Base-by-base conservation (phyloP, 2,329 filamentous ascomycete species). In the Cordyceps tenuipes region DNA sequence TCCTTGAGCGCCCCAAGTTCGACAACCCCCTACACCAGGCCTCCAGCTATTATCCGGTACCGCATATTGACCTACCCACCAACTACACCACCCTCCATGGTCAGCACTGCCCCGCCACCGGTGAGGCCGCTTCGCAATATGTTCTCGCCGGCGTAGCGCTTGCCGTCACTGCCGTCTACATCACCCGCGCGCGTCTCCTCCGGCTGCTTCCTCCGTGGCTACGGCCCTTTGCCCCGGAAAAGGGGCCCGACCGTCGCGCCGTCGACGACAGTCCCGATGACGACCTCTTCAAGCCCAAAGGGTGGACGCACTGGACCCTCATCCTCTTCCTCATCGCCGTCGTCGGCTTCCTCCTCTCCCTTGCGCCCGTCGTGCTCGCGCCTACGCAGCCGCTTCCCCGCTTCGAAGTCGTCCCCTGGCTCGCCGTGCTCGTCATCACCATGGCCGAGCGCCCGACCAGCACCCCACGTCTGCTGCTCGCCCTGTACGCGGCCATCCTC, bases 181-280 rank as follows among this genome's bases (percentile, higher is more conserved):
- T 72, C 26, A 60, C 54, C 60, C 67, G 63, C 8, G 57, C 64
- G 4, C 66, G 63, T 3, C 59, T 75, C 6, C 62, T 66, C 2
- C 67, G 68, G 3, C 62, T 63, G 3, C 67, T 73, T 1, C 77
- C 78, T 0, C 68, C 66, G 48, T 80, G 77, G 76, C 66, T 73
- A 15, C 71, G 69, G 10, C 73, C 74, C 1, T 80, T 80, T 61
- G 77, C 78, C 3, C 67, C 70, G 9, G 77, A 80, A 63, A 62
- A 72, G 21, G 64, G 51, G 0, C 64, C 66, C 1, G 63, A 60
- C 1, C 23, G 23, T 4, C 23, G n/a, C 56, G 17, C 31, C 26
- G 41, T 12, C n/a, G 19, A 47, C 41, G 53, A 23, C 29, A 8
- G 29, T 36, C 12, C 34, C 5, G 39, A 34, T 29, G 26, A 47